Evolutionary conservation across 768 basidiomycete genomes (phyloP), one percentile per base, ranked within the genome.

Genomic region (Naganishia randhawae): DNA sequence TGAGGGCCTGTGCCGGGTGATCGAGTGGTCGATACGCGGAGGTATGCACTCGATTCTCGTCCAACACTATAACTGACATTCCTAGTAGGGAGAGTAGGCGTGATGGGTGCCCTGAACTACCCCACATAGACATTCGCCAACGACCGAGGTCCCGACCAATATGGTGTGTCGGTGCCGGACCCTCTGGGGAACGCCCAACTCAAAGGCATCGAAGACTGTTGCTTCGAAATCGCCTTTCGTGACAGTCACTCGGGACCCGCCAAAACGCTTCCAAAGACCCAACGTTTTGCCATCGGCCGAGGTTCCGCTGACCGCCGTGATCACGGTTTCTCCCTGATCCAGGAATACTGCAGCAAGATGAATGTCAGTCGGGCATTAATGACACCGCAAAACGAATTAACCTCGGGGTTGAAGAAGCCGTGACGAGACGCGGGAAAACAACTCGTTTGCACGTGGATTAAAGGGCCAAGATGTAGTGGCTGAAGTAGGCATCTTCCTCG

Each of bases 121-220:
- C 50, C 62, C 32, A n/a, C 69, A 73, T 82, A 97, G 90, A 98
- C 96, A 70, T 99, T 99, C 81, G 96, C 96, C 72, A 96, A 98
- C 78, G 95, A 97, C 75, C 96, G 98, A 83, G 94, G 95, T 70
- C 95, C 97, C 79, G 96, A 99, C 80, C 96, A 96, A 71, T 98
- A 95, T 73, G n/a, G n/a, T 96, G 96, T 89, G 96, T 99, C 73
- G 96, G 96, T 82, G 93, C 92, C 65, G 92, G 93, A 50, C 86
- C 89, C 25, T 92, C 97, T 80, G 92, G 94, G n/a, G 33, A 82
- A 94, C 50, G 55, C 57, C 29, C 48, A 50, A 31, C 84, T 98
- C 82, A 92, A 97, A 79, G 93, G 92, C 42, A 88, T 92, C 74
- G 94, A 96, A 76, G 90, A 95, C 79, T 85, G 98, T 52, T 89